Conservation (phyloP, 2,329 filamentous ascomycete genomes). For the Trichoderma sp. region DNA sequence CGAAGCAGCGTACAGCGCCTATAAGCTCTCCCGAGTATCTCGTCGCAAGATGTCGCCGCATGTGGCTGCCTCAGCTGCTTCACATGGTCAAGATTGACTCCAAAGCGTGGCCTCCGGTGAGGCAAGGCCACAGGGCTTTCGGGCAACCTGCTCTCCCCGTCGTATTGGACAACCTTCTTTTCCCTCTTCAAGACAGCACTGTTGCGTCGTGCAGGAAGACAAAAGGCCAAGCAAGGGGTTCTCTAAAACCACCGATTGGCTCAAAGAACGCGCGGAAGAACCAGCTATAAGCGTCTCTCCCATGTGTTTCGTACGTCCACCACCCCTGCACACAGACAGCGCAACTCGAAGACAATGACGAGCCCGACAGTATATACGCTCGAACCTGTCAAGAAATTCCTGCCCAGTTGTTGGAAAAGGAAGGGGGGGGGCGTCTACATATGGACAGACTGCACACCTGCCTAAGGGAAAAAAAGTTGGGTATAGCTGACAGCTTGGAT, state of each 20-base stretch:
- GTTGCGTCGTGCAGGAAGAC: not conserved
- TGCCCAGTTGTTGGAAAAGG: no score
- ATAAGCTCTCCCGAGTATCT: not conserved
- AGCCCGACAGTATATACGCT: no score
- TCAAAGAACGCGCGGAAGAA: not conserved
- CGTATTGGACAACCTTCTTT: constrained; percentile 1
- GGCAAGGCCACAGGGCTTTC: no score
- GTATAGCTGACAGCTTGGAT: no score
- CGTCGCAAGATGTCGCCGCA: constrained; percentile 1
- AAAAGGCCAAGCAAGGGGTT: not conserved
- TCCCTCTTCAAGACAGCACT: not conserved
- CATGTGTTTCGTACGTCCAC: not conserved
- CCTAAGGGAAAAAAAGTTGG: no score
- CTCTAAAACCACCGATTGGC: constrained; percentile 7
- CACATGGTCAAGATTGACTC: no score
- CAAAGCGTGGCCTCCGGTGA: no score
- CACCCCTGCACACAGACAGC: not conserved
- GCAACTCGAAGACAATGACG: no score
- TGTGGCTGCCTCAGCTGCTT: not conserved
- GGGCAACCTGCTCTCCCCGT: not conserved
- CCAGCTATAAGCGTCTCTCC: not conserved
- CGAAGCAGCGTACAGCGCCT: not conserved
- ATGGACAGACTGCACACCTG: no score
- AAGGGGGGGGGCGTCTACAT: no score
- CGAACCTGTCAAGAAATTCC: no score